Conservation (phyloP, 805 yeast species). For the Blastobotrys peoriensis region DNA sequence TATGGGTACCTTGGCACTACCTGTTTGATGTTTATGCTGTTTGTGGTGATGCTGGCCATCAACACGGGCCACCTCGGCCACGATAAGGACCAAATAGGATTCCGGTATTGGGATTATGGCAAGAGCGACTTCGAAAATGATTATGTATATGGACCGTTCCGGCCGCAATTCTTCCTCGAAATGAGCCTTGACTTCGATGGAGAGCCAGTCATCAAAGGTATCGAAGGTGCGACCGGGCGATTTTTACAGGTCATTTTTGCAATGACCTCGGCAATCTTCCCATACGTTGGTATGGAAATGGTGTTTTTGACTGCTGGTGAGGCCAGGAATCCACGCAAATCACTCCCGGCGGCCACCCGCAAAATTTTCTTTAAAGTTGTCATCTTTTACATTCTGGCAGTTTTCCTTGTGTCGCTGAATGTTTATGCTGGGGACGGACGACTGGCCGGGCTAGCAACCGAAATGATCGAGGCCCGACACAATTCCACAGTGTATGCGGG, state of each 20-base stretch:
- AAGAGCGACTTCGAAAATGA: conserved; percentile 43
- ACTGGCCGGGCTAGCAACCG: conserved; percentile 6
- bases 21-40: conserved; percentile 39
- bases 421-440: conserved; percentile 68
- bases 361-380: conserved; percentile 68
- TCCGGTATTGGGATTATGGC: conserved; percentile 58
- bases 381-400: conserved; percentile 57
- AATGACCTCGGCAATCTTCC: conserved; percentile 58
- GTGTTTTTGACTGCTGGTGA: conserved; percentile 83
- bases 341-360: conserved; percentile 71
- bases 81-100: conserved; percentile 43
- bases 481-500: neutral
- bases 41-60: conserved; percentile 58
- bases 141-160: conserved; percentile 61
- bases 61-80: conserved; percentile 50
- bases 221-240: conserved; percentile 45
- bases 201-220: conserved; percentile 7
- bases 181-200: neutral
- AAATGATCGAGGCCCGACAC: neutral
- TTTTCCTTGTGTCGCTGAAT: conserved; percentile 65
- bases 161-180: conserved; percentile 38
- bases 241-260: conserved; percentile 45
- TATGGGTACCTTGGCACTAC: conserved; percentile 54
- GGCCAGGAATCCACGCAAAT: conserved; percentile 71
- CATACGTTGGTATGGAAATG: conserved; percentile 77